phyloP scores from a whole-genome alignment of 2,329 filamentous ascomycete genomes.

The Ascochyta lentis region DNA sequence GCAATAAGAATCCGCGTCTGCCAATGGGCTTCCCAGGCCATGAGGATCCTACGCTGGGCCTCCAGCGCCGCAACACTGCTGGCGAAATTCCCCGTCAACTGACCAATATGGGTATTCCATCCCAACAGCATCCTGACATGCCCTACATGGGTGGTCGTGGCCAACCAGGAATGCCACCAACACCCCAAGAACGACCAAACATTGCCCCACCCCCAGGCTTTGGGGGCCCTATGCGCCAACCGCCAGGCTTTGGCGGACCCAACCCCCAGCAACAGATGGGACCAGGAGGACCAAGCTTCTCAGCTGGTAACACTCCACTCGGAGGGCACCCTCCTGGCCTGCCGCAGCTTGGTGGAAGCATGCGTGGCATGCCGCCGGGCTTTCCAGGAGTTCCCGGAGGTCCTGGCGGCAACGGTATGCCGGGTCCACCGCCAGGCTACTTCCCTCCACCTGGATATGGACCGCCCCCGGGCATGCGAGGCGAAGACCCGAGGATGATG shows the following conservation, averaged over 20 bases:
- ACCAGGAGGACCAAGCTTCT: slow-evolving; percentile 42
- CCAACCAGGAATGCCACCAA: slow-evolving; percentile 46
- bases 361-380: slow-evolving; percentile 33
- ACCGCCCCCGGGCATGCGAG: slow-evolving; percentile 40
- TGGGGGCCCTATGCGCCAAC: slow-evolving; percentile 45
- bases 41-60: slow-evolving; percentile 42
- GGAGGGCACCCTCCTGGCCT: slow-evolving; percentile 47
- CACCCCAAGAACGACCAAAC: slow-evolving; percentile 45
- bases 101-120: slow-evolving; percentile 52
- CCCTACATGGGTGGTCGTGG: slow-evolving; percentile 42
- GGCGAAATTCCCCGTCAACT: slow-evolving; percentile 46
- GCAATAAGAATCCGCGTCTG: slow-evolving; percentile 39
- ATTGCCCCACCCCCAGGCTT: slow-evolving; percentile 48
- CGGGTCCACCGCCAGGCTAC: slow-evolving; percentile 45
- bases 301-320: slow-evolving; percentile 48
- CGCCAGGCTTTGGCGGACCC: slow-evolving; percentile 43
- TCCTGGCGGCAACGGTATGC: slow-evolving; percentile 39
- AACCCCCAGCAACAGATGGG: slow-evolving; percentile 41
- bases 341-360: slow-evolving; percentile 34
- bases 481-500: slow-evolving; percentile 47
- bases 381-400: slow-evolving; percentile 31
- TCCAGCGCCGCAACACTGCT: slow-evolving; percentile 47
- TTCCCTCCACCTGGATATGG: slow-evolving; percentile 44
- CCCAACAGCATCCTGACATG: slow-evolving; percentile 46
- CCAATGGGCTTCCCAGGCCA: slow-evolving; percentile 43